These are phyloP conservation scores for Sequoia sempervirens DNA, from an alignment of 75 land plant genomes.

Conservation along the genomic window DNA sequence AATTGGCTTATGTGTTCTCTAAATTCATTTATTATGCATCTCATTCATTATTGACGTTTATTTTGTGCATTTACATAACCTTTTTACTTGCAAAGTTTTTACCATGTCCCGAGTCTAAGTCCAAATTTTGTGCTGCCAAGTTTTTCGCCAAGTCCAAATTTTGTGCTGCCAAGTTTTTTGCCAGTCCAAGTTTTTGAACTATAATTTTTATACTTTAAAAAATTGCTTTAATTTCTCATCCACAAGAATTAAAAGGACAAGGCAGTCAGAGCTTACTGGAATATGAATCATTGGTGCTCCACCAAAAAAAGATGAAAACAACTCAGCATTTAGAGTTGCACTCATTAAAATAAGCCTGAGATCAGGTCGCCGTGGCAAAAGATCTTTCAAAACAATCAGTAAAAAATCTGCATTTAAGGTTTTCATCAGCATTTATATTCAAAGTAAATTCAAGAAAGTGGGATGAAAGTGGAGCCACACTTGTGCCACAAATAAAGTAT, in stretches of 20 bases:
- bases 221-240: not conserved
- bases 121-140: no score
- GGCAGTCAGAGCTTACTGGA: slow-evolving; percentile 49
- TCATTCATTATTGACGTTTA: no score
- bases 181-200: no score
- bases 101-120: no score
- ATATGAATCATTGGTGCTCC: slow-evolving; percentile 86
- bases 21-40: no score
- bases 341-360: slow-evolving; percentile 92
- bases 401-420: slow-evolving; percentile 56
- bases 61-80: no score
- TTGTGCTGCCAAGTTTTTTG: no score
- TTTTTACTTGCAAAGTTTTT: no score
- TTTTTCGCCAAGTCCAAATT: no score
- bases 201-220: not conserved
- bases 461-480: not conserved
- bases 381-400: slow-evolving; percentile 86
- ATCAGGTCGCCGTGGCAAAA: slow-evolving; percentile 85
- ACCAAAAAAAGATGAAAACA: slow-evolving; percentile 75
- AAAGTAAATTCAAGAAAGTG: not conserved
- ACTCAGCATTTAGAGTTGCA: slow-evolving; percentile 94
- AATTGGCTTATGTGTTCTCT: no score
- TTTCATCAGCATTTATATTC: not conserved
- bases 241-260: not conserved
- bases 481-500: not conserved